Conservation (phyloP, 2,329 filamentous ascomycete species). For the Fusarium newnesense region DNA sequence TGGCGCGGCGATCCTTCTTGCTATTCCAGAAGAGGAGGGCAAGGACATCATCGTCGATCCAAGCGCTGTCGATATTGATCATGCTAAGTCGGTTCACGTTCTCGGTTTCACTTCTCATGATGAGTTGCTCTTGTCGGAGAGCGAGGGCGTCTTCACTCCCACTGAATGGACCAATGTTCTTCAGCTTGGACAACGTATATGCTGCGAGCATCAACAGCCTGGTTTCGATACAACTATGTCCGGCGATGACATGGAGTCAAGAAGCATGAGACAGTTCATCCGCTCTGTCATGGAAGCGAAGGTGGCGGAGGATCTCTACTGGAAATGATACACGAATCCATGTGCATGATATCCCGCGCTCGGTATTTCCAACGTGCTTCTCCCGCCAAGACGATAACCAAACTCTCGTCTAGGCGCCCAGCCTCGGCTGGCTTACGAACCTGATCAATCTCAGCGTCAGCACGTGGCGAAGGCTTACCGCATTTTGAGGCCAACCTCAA, state of each 20-base stretch:
- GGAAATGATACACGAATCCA: conserved; percentile 57
- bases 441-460: conserved; percentile 25
- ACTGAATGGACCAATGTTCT: conserved; percentile 80
- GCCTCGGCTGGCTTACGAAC: conserved; percentile 13
- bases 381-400: conserved; percentile 32
- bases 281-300: conserved; percentile 69
- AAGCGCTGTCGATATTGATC: conserved; percentile 68
- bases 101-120: conserved; percentile 81
- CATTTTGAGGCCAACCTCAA: conserved; percentile 27
- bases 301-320: conserved; percentile 63
- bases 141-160: conserved; percentile 80
- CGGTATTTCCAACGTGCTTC: conserved; percentile 7
- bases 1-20: conserved; percentile 72
- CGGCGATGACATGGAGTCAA: conserved; percentile 55
- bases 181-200: conserved; percentile 72
- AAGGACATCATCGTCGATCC: conserved; percentile 67
- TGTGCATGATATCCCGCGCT: conserved; percentile 17
- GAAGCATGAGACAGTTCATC: conserved; percentile 68
- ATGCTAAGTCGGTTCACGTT: conserved; percentile 80
- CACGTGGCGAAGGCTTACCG: conserved; percentile 16
- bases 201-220: conserved; percentile 59
- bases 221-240: conserved; percentile 57
- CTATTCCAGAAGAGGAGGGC: conserved; percentile 59
- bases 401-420: conserved; percentile 28
- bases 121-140: conserved; percentile 81